phyloP scores from a whole-genome alignment of 2,329 filamentous ascomycete genomes.

The Chaetomiaceae sp. region DNA sequence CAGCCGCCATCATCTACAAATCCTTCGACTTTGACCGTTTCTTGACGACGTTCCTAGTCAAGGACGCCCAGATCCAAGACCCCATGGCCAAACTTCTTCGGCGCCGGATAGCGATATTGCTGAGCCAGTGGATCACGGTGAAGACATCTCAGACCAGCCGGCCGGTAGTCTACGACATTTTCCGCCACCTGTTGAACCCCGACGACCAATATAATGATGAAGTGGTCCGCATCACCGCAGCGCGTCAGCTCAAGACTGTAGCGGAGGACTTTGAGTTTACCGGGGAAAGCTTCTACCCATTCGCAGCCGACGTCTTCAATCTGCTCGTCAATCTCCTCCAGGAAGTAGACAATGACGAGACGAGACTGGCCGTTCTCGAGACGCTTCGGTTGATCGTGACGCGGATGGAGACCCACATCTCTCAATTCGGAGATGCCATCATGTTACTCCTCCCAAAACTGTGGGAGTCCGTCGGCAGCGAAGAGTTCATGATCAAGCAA shows the following conservation, averaged over 20 bases:
- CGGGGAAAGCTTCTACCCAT: constrained; percentile 69
- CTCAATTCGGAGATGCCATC: constrained; percentile 70
- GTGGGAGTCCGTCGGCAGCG: constrained; percentile 75
- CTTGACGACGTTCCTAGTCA: constrained; percentile 67
- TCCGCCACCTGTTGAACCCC: constrained; percentile 76
- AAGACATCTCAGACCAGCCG: constrained; percentile 65
- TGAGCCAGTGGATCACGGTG: constrained; percentile 85
- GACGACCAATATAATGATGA: constrained; percentile 78
- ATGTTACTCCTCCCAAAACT: constrained; percentile 74
- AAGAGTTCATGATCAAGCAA: constrained; percentile 91
- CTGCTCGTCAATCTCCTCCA: constrained; percentile 73
- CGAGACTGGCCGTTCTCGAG: constrained; percentile 83
- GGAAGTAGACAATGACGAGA: constrained; percentile 77
- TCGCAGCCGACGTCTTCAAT: constrained; percentile 67
- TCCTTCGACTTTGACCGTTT: constrained; percentile 81
- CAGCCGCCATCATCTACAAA: constrained; percentile 69
- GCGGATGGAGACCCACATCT: constrained; percentile 70
- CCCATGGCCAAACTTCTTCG: constrained; percentile 74
- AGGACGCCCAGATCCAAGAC: constrained; percentile 66
- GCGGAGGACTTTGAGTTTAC: constrained; percentile 82
- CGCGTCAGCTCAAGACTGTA: constrained; percentile 73
- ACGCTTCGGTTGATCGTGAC: constrained; percentile 78
- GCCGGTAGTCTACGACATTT: constrained; percentile 79
- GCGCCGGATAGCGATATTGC: constrained; percentile 79
- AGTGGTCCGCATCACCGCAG: constrained; percentile 88